Evolutionary conservation across 192 early-diverging fungal genomes (phyloP), one percentile per base, ranked within the genome.

Genomic region (Phlyctochytrium bullatum): DNA sequence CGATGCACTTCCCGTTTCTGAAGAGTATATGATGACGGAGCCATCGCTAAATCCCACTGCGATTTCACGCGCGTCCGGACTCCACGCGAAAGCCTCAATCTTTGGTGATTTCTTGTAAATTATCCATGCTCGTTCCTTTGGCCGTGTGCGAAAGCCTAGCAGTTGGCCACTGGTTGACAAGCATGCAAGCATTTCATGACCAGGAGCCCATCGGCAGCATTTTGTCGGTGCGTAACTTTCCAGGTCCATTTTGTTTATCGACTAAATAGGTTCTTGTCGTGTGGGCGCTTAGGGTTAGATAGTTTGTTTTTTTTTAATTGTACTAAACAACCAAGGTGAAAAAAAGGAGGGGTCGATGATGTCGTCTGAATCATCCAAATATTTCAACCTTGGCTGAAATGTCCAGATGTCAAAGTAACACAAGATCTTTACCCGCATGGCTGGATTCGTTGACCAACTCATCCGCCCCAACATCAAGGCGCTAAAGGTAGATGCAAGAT

Each of bases 391-490:
- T n/a, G n/a, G n/a, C n/a, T n/a, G n/a, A n/a, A n/a, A n/a, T n/a
- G n/a, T n/a, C n/a, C n/a, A n/a, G n/a, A n/a, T n/a, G n/a, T n/a
- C n/a, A n/a, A n/a, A n/a, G n/a, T n/a, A n/a, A n/a, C n/a, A n/a
- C n/a, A n/a, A n/a, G 6, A 6, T 47, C 6, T 47, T 20, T 47
- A 14, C 40, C 40, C 6, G 40, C 40, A 47, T 47, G 40, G 20
- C 40, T 6, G 6, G 6, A 14, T 47, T 20, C 20, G 40, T 47
- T 20, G 20, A 47, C 40, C 6, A 20, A 6, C 40, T 57, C 54
- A 27, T 57, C 27, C 54, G 54, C 12, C 54, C 54, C 54, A 57
- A 57, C 27, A 57, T 57, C 54, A 6, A 20, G 20, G 54, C 54
- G 54, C 54, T 57, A 6, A 14, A 57, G 27, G 54, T 57, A 27